phyloP scores from a whole-genome alignment of 2,329 filamentous ascomycete genomes.

The Stemphylium vesicarium region DNA sequence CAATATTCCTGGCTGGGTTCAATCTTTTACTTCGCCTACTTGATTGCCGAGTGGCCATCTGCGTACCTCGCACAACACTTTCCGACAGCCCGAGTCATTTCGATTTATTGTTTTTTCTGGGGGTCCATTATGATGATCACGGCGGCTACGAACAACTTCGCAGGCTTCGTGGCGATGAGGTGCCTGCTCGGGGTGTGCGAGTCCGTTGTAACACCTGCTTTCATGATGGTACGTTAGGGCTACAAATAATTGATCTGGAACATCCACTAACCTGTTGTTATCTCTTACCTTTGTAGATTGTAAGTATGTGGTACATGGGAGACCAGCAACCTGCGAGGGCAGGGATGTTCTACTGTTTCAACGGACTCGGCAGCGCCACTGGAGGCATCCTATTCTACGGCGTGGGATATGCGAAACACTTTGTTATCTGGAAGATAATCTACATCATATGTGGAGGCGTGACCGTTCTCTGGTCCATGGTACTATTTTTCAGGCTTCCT shows the following conservation, averaged over 20 bases:
- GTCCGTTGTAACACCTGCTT: slow-evolving; percentile 25
- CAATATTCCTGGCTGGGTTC: slow-evolving; percentile 63
- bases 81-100: slow-evolving; percentile 42
- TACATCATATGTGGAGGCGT: slow-evolving; percentile 55
- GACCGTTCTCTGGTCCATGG: slow-evolving; percentile 54
- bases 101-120: slow-evolving; percentile 27
- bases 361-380: slow-evolving; percentile 25
- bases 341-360: slow-evolving; percentile 34
- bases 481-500: slow-evolving; percentile 50
- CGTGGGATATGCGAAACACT: slow-evolving; percentile 51
- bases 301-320: slow-evolving; percentile 15
- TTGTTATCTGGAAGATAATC: slow-evolving; percentile 54
- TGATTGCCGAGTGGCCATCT: slow-evolving; percentile 28
- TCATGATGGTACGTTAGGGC: slow-evolving; percentile 27
- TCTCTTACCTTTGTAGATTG: background rate
- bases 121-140: slow-evolving; percentile 26
- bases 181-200: slow-evolving; percentile 33
- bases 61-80: slow-evolving; percentile 40
- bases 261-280: background rate
- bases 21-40: slow-evolving; percentile 60
- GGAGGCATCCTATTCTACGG: slow-evolving; percentile 48
- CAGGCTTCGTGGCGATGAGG: slow-evolving; percentile 23
- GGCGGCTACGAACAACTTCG: slow-evolving; percentile 29
- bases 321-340: slow-evolving; percentile 28
- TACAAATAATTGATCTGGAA: slow-evolving; percentile 12